Evolutionary conservation across 2,329 filamentous ascomycete genomes (phyloP).

Genomic region (Fusarium humuli): DNA sequence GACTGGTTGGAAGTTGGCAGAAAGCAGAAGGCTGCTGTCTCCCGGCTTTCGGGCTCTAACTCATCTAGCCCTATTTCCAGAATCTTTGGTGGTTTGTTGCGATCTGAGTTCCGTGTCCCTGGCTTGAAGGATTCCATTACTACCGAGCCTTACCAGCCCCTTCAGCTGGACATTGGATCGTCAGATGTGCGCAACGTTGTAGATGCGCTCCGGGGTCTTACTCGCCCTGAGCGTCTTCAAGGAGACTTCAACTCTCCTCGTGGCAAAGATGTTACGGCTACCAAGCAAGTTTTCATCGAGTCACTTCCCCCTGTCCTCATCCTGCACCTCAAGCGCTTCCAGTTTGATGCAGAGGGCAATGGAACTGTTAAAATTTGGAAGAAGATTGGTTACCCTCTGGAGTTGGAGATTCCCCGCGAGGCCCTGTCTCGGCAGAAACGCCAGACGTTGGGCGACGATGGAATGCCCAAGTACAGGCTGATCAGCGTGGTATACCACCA

Average conservation of each 20-base stretch:
- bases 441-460: slow-evolving; percentile 71
- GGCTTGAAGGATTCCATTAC: slow-evolving; percentile 92
- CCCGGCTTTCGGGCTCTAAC: slow-evolving; percentile 82
- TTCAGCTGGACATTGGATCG: slow-evolving; percentile 94
- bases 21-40: slow-evolving; percentile 88
- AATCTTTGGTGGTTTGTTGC: slow-evolving; percentile 91
- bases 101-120: slow-evolving; percentile 88
- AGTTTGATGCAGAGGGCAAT: slow-evolving; percentile 83
- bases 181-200: slow-evolving; percentile 89
- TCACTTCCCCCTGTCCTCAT: slow-evolving; percentile 91
- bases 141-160: slow-evolving; percentile 90
- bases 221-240: slow-evolving; percentile 84
- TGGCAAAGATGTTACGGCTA: slow-evolving; percentile 80
- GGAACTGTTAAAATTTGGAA: slow-evolving; percentile 99
- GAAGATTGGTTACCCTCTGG: slow-evolving; percentile 93
- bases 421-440: slow-evolving; percentile 81
- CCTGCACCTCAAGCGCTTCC: slow-evolving; percentile 95
- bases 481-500: slow-evolving; percentile 97
- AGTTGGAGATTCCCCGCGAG: slow-evolving; percentile 92
- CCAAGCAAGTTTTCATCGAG: slow-evolving; percentile 96
- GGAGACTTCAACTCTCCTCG: slow-evolving; percentile 85
- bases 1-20: slow-evolving; percentile 94
- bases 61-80: slow-evolving; percentile 87
- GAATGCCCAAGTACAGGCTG: slow-evolving; percentile 84
- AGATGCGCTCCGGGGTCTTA: slow-evolving; percentile 88